Base-by-base conservation (phyloP, 768 basidiomycete genomes). In the Terana coerulea region DNA sequence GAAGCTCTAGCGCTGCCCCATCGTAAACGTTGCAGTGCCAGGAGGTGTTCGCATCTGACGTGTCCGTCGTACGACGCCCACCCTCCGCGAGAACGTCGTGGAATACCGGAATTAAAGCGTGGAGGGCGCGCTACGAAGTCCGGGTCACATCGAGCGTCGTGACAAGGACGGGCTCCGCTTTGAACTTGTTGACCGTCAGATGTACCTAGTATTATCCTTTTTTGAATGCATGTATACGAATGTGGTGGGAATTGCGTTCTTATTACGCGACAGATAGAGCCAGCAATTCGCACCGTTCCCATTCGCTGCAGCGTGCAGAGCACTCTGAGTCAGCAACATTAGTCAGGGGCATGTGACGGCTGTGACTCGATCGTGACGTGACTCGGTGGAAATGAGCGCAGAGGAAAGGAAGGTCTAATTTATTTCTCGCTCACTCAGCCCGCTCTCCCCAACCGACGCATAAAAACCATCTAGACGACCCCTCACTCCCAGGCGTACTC, bases 1-100 rank as follows among this genome's bases (percentile, higher is more conserved):
- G 72, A 91, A 40, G 39, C 21, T 21, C 39, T 11, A 22, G 9
- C 6, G 39, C 17, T 22, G 39, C 17, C 24, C 9, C n/a, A n/a
- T n/a, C n/a, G n/a, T n/a, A n/a, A n/a, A 21, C 3, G 39, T 6
- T 40, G 39, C 39, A 10, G 25, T 40, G 39, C 21, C 21, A 11
- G 5, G 25, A 24, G 21, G 39, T 40, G 39, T 40, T 22, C 5
- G 15, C 11, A 24, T 29, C 31, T 46, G 45, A 46, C 45, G 45
- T 46, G 45, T 46, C 30, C 31, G 31, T 46, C 45, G 45, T 46
- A 44, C 43, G 24, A 44, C 36, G n/a, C 11, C 15, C 48, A 36
- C 35, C 19, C n/a, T 50, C 49, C 49, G 49, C 39, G 39, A 31
- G 49, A 50, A 49, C 3, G 19, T 15, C 12, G 22, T 28, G 30